A percentile compares a stretch with the other conserved stretches of the same genome.
Evolutionary conservation across 2,329 filamentous ascomycete genomes (phyloP).

Genomic region (Alternaria gansuensis): DNA sequence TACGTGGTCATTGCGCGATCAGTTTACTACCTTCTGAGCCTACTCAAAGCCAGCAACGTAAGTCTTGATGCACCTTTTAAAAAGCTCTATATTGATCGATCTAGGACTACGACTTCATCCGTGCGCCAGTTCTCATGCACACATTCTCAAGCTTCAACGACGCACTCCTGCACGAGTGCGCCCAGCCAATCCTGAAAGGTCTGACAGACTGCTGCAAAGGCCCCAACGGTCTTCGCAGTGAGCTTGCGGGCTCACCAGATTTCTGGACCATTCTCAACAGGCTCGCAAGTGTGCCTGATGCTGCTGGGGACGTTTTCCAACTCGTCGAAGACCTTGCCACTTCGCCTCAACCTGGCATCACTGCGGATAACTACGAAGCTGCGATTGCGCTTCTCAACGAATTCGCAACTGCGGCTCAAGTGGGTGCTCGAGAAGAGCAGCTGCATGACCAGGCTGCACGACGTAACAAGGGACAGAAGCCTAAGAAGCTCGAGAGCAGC

Average conservation of each 20-base stretch:
- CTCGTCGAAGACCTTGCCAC: constrained; percentile 81
- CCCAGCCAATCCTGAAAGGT: constrained; percentile 78
- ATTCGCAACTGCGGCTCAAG: constrained; percentile 83
- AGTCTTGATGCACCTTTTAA: constrained; percentile 43
- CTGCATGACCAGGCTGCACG: constrained; percentile 66
- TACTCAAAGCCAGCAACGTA: constrained; percentile 87
- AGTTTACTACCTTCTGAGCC: constrained; percentile 83
- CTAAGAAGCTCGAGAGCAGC: constrained; percentile 67
- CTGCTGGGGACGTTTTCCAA: constrained; percentile 81
- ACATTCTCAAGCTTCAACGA: constrained; percentile 87
- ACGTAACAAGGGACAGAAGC: constrained; percentile 62
- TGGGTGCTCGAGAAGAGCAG: constrained; percentile 75
- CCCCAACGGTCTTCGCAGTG: constrained; percentile 80
- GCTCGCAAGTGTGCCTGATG: constrained; percentile 73
- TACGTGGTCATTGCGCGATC: constrained; percentile 83
- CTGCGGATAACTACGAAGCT: constrained; percentile 94
- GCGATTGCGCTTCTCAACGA: constrained; percentile 85
- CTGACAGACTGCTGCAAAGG: constrained; percentile 81
- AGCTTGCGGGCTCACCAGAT: constrained; percentile 95
- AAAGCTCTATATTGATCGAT: constrained; percentile 2
- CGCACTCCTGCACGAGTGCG: constrained; percentile 77
- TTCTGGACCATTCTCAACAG: constrained; percentile 92
- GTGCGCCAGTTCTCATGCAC: constrained; percentile 90
- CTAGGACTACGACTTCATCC: constrained; percentile 87
- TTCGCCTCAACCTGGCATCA: constrained; percentile 79